Conservation (phyloP, 192 early-diverging fungal species). For the Dispira parvispora region DNA sequence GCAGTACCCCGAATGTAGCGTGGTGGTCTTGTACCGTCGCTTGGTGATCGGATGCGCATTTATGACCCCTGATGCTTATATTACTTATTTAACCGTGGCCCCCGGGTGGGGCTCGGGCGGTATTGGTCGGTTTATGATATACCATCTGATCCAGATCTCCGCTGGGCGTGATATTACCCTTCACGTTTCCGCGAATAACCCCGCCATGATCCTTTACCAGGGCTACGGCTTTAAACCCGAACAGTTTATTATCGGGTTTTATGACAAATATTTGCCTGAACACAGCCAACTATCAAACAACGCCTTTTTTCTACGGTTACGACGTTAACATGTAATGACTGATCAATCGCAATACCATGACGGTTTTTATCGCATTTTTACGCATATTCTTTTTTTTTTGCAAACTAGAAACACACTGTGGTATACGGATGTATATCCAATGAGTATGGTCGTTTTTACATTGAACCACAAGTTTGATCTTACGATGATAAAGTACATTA, state of each 20-base stretch:
- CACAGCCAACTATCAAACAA: constrained; percentile 59
- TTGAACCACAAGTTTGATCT: neutral
- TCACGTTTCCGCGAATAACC: constrained; percentile 85
- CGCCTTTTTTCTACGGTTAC: constrained; percentile 71
- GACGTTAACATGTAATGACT: constrained; percentile 32
- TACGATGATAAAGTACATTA: neutral
- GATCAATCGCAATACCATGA: neutral
- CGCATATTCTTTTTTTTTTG: neutral
- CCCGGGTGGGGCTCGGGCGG: constrained; percentile 74
- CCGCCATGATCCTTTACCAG: constrained; percentile 86
- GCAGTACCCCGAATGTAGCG: constrained; percentile 62
- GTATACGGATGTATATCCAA: neutral
- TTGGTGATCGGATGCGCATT: constrained; percentile 79
- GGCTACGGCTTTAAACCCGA: constrained; percentile 90
- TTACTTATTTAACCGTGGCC: constrained; percentile 71
- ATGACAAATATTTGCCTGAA: constrained; percentile 70
- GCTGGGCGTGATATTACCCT: constrained; percentile 70
- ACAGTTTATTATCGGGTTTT: constrained; percentile 77
- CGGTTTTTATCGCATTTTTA: neutral
- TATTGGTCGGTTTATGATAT: constrained; percentile 74
- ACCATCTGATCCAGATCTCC: constrained; percentile 60
- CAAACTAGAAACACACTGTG: neutral
- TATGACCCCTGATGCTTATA: constrained; percentile 80
- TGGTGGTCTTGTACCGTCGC: constrained; percentile 66
- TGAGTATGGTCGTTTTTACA: neutral